Evolutionary conservation across 108 stramenopile genomes (phyloP), one percentile per base, ranked within the genome.

Genomic region (Mediolabrus comicus): DNA sequence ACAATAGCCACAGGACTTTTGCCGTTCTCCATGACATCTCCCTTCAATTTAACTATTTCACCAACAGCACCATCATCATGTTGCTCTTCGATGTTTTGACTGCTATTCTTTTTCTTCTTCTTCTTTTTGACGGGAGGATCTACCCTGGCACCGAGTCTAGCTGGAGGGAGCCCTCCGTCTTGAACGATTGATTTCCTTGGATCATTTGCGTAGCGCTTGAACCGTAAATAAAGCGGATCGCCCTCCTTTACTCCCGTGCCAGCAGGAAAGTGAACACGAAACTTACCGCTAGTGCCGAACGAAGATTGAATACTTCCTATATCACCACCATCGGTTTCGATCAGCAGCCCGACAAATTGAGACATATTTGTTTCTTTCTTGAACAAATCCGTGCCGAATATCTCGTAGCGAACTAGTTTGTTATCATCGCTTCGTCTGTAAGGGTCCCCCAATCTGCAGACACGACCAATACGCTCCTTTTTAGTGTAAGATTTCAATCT

Each of bases 231-330:
- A 28, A 96, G 58, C 22, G 77, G 55, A 16, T 89, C 92, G 22
- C 92, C 92, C 59, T 90, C 89, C 35, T 53, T 65, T 26, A 84
- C 84, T 6, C 75, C 81, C 1, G 91, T 90, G 10, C 95, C 95
- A 26, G 71, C 84, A 13, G 91, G 90, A 69, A 97, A 97, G 62
- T 78, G 61, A 3, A 94, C 91, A 8, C 92, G 91, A 67, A 95
- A 97, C 64, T 96, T 91, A 31, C 95, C 96, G n/a, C 83, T 71
- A n/a, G 92, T 95, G 27, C 96, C 96, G 67, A 90, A 97, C 10
- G 94, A 89, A 16, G 83, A 85, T 25, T 90, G 83, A 51, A 97
- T 80, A 29, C 73, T 86, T 11, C 96, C 96, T 43, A 93, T 70
- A 30, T 95, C 95, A 24, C 85, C 85, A 28, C 81, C 68, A 12